Evolutionary conservation across 768 basidiomycete genomes (phyloP), one percentile per base, ranked within the genome.

Genomic region (Ramaria rubella): DNA sequence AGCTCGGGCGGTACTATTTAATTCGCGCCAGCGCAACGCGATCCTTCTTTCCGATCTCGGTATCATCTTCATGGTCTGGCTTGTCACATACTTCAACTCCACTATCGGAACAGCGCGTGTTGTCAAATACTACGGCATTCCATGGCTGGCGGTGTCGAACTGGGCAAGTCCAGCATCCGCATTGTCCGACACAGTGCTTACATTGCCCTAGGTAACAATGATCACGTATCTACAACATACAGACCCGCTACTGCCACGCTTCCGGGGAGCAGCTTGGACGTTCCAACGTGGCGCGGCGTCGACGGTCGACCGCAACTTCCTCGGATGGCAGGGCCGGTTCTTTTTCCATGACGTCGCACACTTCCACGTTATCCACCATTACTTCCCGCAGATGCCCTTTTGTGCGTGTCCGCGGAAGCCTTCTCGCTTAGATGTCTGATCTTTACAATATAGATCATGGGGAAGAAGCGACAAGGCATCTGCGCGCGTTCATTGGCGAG

Each of bases 121-220:
- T 15, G 29, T 60, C 30, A 59, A 60, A 30, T 60, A 60, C 49
- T 60, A 60, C 34, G 43, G 58, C 36, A 24, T 60, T 31, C 59
- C 59, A 2, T 84, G 81, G 80, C 71, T 84, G 50, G 61, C 63
- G 45, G 80, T 83, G 9, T 68, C 76, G 2, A 73, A 80, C 60
- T 82, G 79, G 81, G 80, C 84, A 83, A 81, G 78, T 68, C 82
- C 79, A 59, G 6, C 17, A 19, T 29, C 23, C 24, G 42, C 23
- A 8, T 36, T 27, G 17, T 56, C 15, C 14, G 1, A 34, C 65
- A 9, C 12, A 8, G 26, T 56, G 24, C n/a, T 23, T 45, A 23
- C 7, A 6, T 6, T 2, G 15, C 17, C 15, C 17, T 24, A 48
- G 55, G 38, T 34, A 27, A 26, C 33, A 12, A 44, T 49, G 44